phyloP scores from a whole-genome alignment of 371 early-diverging fungal species.

The Mucor irregularis region DNA sequence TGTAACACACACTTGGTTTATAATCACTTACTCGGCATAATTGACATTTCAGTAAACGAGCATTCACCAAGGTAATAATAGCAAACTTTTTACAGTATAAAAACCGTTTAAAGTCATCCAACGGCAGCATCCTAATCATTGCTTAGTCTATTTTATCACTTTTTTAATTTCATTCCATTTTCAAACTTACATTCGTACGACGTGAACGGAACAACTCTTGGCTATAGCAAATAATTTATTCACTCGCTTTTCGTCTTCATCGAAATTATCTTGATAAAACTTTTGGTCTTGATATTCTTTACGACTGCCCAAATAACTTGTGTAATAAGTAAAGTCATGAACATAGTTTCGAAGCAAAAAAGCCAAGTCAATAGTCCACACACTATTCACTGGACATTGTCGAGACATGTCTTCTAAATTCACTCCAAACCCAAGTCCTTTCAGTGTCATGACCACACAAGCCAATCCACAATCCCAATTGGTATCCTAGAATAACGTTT shows the following conservation, averaged over 20 bases:
- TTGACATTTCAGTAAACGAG: slow-evolving; percentile 60
- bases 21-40: slow-evolving; percentile 47
- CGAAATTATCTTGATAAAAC: slow-evolving; percentile 74
- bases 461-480: slow-evolving; percentile 90
- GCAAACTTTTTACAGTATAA: slow-evolving; percentile 71
- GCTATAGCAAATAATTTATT: slow-evolving; percentile 76
- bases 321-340: slow-evolving; percentile 86
- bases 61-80: slow-evolving; percentile 76
- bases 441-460: slow-evolving; percentile 75
- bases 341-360: slow-evolving; percentile 69
- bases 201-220: slow-evolving; percentile 66
- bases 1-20: not conserved
- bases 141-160: not conserved
- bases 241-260: slow-evolving; percentile 74
- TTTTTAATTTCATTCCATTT: not conserved
- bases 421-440: slow-evolving; percentile 54
- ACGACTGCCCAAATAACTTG: slow-evolving; percentile 79
- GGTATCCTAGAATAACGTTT: slow-evolving; percentile 20
- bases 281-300: slow-evolving; percentile 64
- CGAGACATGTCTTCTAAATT: slow-evolving; percentile 42
- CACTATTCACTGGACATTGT: slow-evolving; percentile 60
- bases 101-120: slow-evolving; percentile 82
- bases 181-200: slow-evolving; percentile 66
- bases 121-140: slow-evolving; percentile 57
- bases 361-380: slow-evolving; percentile 90